Conservation (phyloP, 177 flowering plant species). For the Vitis hybrid region DNA sequence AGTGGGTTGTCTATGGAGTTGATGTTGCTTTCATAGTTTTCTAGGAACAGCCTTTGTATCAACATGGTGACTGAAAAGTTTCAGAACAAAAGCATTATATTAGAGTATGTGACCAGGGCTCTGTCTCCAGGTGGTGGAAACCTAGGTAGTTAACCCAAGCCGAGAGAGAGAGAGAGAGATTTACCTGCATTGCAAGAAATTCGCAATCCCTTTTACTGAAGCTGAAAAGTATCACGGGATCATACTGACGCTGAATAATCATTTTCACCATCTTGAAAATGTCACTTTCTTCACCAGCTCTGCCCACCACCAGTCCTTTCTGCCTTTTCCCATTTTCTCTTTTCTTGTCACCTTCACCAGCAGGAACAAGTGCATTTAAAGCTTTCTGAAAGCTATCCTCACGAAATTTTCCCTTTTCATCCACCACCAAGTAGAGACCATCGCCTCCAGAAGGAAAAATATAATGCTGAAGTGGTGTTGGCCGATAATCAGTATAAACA, state of each 20-base stretch:
- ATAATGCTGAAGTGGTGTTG: conserved; percentile 99
- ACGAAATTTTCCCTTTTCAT: conserved; percentile 93
- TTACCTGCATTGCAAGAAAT: conserved; percentile 98
- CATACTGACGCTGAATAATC: conserved; percentile 93
- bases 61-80: no score
- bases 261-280: conserved; percentile 97
- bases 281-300: conserved; percentile 88
- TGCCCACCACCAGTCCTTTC: conserved; percentile 64
- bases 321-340: conserved; percentile 79
- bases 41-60: no score
- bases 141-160: no score
- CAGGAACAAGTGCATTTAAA: conserved; percentile 80
- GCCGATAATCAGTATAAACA: conserved; percentile 96
- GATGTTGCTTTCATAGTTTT: no score
- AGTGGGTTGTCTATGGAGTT: no score
- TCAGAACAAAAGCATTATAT: no score
- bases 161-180: background rate
- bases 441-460: conserved; percentile 89
- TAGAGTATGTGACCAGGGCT: no score
- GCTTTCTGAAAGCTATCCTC: conserved; percentile 97
- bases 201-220: conserved; percentile 99
- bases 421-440: conserved; percentile 90
- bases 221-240: conserved; percentile 95
- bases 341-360: conserved; percentile 66
- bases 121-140: no score